A percentile compares a stretch with the other conserved stretches of the same genome.
Evolutionary conservation across 257 asterid species (phyloP).

Genomic region (Solanum bulbocastanum): DNA sequence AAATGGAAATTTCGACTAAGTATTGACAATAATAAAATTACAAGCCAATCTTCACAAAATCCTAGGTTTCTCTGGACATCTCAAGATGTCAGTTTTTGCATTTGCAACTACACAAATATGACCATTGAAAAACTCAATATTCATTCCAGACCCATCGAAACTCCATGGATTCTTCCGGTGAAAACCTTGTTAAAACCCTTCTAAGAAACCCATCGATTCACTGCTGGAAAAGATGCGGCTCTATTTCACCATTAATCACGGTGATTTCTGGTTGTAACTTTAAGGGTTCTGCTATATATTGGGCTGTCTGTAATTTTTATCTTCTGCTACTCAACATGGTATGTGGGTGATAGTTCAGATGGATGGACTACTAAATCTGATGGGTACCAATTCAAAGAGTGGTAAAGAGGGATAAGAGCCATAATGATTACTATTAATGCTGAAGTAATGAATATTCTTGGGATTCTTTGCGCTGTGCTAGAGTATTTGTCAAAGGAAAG

Average conservation of each 20-base stretch:
- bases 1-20: neutral
- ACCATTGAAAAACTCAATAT: neutral
- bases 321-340: conserved; percentile 3
- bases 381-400: neutral
- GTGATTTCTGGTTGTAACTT: neutral
- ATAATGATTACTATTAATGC: neutral
- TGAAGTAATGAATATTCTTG: neutral
- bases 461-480: neutral
- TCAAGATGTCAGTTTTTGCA: neutral
- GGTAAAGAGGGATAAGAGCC: neutral
- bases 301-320: neutral
- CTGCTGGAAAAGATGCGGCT: neutral
- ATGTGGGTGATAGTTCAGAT: neutral
- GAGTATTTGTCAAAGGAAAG: neutral
- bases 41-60: neutral
- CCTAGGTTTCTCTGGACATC: neutral
- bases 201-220: neutral
- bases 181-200: neutral
- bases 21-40: neutral
- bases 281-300: neutral
- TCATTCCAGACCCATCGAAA: neutral
- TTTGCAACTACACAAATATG: neutral
- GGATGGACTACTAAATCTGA: neutral
- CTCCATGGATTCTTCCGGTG: neutral
- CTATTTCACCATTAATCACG: neutral